Evolutionary conservation across 257 asterid genomes (phyloP).

Genomic region (Paraleonurus japonicus): DNA sequence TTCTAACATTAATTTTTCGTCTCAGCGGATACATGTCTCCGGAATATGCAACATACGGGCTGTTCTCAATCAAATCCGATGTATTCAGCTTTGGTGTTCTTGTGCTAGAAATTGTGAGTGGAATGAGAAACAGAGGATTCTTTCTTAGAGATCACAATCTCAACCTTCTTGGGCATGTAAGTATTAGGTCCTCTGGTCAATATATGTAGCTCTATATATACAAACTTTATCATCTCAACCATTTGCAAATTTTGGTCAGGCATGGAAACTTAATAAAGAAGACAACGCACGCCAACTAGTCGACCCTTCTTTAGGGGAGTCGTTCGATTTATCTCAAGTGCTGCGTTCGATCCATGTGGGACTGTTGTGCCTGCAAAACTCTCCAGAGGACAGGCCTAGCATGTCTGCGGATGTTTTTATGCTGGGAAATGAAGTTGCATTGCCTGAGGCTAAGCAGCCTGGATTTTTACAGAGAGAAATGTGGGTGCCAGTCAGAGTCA

Average conservation of each 20-base stretch:
- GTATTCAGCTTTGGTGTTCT: no score
- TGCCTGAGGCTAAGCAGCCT: conserved; percentile 11
- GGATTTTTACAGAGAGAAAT: neutral
- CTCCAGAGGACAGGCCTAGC: conserved; percentile 17
- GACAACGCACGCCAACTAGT: conserved; percentile 1
- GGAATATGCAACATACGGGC: no score
- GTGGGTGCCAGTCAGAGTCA: neutral
- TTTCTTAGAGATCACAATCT: neutral
- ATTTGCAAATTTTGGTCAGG: neutral
- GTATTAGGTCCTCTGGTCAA: neutral
- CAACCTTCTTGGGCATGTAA: conserved; percentile 16
- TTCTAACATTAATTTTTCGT: neutral
- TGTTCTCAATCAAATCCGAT: no score
- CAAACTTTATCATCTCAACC: neutral
- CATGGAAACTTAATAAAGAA: conserved; percentile 23
- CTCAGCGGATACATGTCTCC: conserved; percentile 16
- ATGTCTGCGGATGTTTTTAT: conserved; percentile 20
- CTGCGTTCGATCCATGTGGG: conserved; percentile 18
- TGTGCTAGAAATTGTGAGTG: conserved; percentile 8
- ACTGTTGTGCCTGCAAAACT: conserved; percentile 9
- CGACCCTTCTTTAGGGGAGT: neutral
- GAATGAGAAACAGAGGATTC: conserved; percentile 11
- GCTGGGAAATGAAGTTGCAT: conserved; percentile 22
- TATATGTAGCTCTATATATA: no score
- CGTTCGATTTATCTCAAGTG: neutral